phyloP scores from a whole-genome alignment of 352 stramenopile species.

The Phytophthora agathidicida region DNA sequence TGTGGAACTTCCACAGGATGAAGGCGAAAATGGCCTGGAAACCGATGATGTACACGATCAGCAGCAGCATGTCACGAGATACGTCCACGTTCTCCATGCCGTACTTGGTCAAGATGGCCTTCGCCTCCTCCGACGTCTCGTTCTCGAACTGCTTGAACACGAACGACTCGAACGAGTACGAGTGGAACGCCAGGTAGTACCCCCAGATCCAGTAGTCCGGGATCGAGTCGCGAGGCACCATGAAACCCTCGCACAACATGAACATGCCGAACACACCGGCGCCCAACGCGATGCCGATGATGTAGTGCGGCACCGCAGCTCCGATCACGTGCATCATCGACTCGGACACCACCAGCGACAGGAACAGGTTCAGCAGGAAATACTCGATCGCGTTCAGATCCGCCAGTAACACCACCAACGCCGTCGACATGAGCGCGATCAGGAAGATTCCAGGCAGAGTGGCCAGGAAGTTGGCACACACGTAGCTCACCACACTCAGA shows the following conservation, averaged over 20 bases:
- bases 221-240: slow-evolving; percentile 58
- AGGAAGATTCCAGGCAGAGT: slow-evolving; percentile 64
- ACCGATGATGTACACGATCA: slow-evolving; percentile 35
- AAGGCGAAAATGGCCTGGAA: slow-evolving; percentile 45
- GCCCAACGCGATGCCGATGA: slow-evolving; percentile 74
- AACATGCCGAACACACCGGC: slow-evolving; percentile 75
- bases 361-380: slow-evolving; percentile 65
- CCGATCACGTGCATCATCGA: slow-evolving; percentile 76
- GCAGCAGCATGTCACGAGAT: slow-evolving; percentile 45
- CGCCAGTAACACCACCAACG: slow-evolving; percentile 48
- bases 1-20: slow-evolving; percentile 27
- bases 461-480: slow-evolving; percentile 68
- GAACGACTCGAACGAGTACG: slow-evolving; percentile 77
- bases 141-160: slow-evolving; percentile 65
- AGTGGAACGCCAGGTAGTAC: slow-evolving; percentile 85
- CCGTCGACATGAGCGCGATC: slow-evolving; percentile 59
- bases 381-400: slow-evolving; percentile 54
- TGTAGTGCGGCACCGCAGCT: slow-evolving; percentile 69
- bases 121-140: slow-evolving; percentile 3
- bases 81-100: slow-evolving; percentile 56
- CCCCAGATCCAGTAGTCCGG: slow-evolving; percentile 71
- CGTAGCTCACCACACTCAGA: slow-evolving; percentile 74
- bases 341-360: slow-evolving; percentile 73
- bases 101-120: slow-evolving; percentile 12
- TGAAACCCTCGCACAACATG: slow-evolving; percentile 77